Conservation (phyloP, 331 rosid species). For the Acacia pycnantha region DNA sequence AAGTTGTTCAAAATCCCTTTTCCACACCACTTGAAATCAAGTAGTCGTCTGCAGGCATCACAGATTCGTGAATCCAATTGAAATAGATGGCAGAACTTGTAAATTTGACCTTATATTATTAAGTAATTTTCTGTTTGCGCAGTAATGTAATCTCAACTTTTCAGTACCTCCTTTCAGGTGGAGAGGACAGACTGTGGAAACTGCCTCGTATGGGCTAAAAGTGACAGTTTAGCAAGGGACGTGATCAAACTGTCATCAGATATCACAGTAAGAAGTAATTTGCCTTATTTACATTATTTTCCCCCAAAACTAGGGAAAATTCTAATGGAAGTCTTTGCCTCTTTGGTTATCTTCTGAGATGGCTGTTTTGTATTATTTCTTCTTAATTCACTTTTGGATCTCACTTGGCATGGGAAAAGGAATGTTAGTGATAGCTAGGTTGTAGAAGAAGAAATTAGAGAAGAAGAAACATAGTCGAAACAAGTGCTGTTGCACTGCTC, state of each 20-base stretch:
- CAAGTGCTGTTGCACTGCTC: too few species aligned
- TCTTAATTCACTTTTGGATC: slow-evolving; percentile 11
- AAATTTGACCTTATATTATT: neutral
- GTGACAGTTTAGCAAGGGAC: slow-evolving; percentile 79
- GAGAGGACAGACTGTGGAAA: slow-evolving; percentile 65
- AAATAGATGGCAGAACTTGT: neutral
- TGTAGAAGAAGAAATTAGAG: too few species aligned
- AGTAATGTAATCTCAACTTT: slow-evolving; percentile 16
- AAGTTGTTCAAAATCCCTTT: neutral
- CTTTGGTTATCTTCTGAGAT: slow-evolving; percentile 9
- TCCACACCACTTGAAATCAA: neutral
- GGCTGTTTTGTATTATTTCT: neutral
- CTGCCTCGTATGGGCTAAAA: slow-evolving; percentile 88
- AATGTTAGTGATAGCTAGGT: too few species aligned
- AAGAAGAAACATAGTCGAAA: too few species aligned
- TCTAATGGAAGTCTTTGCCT: neutral
- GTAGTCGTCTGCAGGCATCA: neutral
- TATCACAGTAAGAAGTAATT: slow-evolving; percentile 45
- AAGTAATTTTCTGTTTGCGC: neutral
- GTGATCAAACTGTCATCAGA: slow-evolving; percentile 66
- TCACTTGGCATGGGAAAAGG: slow-evolving; percentile 4
- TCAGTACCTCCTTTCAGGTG: slow-evolving; percentile 51
- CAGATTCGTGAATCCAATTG: neutral
- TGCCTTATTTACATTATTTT: neutral
- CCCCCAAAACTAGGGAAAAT: neutral